Conservation (phyloP, 495 filamentous ascomycete species). For the Pyrenopolyporus hunteri region DNA sequence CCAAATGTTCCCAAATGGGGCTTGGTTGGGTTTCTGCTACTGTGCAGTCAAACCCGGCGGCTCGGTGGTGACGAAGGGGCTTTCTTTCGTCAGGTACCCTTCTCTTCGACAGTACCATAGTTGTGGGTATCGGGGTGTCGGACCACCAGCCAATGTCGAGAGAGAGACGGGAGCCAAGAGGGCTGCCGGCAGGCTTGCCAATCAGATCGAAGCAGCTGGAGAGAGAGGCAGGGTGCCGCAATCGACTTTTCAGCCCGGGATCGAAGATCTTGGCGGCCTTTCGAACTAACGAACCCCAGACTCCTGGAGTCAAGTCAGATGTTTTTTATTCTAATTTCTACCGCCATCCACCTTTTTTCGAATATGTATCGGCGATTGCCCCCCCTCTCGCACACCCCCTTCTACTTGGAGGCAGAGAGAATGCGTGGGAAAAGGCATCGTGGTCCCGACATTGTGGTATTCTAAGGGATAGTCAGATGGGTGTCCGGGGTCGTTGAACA, state of each 20-base stretch:
- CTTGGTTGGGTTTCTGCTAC: slow-evolving; percentile 21
- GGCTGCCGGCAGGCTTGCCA: slow-evolving; percentile 25
- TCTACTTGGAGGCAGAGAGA: slow-evolving; percentile 2
- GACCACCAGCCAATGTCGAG: slow-evolving; percentile 31
- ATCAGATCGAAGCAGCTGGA: slow-evolving; percentile 24
- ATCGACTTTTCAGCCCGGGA: slow-evolving; percentile 44
- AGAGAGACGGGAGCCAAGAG: slow-evolving; percentile 33
- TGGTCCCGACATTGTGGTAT: slow-evolving; percentile 32
- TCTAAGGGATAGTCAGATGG: slow-evolving; percentile 27
- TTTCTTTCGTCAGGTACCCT: slow-evolving; percentile 28
- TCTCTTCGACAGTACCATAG: not conserved
- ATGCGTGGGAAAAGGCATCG: not conserved
- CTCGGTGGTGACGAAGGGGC: slow-evolving; percentile 23
- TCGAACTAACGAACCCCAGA: slow-evolving; percentile 37
- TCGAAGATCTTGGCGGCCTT: slow-evolving; percentile 38
- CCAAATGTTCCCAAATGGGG: slow-evolving; percentile 11
- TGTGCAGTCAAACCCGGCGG: slow-evolving; percentile 12
- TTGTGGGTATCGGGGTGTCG: slow-evolving; percentile 31
- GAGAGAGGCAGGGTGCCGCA: slow-evolving; percentile 36
- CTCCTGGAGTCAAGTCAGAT: slow-evolving; percentile 23
- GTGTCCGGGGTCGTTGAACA: slow-evolving; percentile 1
- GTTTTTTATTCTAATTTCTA: slow-evolving; percentile 23
- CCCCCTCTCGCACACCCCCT: slow-evolving; percentile 18
- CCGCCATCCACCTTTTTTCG: slow-evolving; percentile 16
- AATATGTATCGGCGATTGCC: slow-evolving; percentile 23